These are phyloP conservation scores for Symbiodinium natans DNA, from an alignment of 73 alveolate species.

Conservation along the genomic window DNA sequence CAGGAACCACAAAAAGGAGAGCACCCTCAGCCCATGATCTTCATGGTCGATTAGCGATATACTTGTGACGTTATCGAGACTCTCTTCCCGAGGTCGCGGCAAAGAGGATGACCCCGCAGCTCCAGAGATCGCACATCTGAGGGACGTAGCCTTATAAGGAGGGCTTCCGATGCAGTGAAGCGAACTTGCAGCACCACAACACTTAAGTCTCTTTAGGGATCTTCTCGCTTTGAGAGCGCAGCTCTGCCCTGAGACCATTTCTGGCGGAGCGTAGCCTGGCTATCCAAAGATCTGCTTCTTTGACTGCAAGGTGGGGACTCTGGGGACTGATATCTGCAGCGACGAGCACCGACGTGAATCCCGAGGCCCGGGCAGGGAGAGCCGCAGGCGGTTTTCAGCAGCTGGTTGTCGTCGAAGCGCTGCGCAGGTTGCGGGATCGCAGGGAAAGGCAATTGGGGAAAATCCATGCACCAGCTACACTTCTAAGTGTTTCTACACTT, in stretches of 20 bases:
- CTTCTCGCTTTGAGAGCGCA: too few relatives aligned
- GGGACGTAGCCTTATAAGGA: conserved; percentile 56
- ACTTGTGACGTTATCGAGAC: too few relatives aligned
- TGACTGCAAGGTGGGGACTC: not conserved
- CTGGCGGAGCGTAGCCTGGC: conserved; percentile 92
- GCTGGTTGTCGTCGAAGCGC: conserved; percentile 84
- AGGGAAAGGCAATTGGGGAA: not conserved
- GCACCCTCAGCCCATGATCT: too few relatives aligned
- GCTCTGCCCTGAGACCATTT: conserved; percentile 86
- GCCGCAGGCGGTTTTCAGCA: conserved; percentile 90
- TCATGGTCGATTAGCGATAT: too few relatives aligned
- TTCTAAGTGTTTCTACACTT: too few relatives aligned
- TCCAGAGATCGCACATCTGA: conserved; percentile 91
- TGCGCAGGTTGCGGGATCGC: not conserved
- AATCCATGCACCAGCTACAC: too few relatives aligned
- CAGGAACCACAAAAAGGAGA: too few relatives aligned
- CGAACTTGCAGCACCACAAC: not conserved
- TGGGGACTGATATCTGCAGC: too few relatives aligned
- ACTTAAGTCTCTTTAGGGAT: too few relatives aligned
- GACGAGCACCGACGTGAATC: too few relatives aligned
- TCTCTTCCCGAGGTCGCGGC: conserved; percentile 97
- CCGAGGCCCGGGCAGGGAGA: not conserved
- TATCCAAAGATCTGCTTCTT: not conserved
- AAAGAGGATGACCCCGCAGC: conserved; percentile 96
- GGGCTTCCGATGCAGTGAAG: not conserved